phyloP scores from a whole-genome alignment of 2,329 filamentous ascomycete species.

The Trichophyton mentagrophytes region DNA sequence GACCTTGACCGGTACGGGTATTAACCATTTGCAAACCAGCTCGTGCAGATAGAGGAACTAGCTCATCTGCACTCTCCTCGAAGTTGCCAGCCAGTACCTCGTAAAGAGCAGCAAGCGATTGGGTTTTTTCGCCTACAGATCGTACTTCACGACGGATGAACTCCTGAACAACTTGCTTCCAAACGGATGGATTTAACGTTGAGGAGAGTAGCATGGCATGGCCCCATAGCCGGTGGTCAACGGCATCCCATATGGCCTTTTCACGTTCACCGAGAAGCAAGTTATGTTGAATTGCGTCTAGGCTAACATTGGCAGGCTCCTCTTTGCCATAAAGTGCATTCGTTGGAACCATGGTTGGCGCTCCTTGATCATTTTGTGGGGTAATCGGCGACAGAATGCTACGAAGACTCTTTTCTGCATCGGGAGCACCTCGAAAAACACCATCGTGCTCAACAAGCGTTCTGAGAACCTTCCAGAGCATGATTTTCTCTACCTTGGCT shows the following conservation, averaged over 20 bases:
- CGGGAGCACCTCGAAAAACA: constrained; percentile 56
- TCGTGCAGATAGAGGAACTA: constrained; percentile 83
- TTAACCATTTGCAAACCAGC: constrained; percentile 86
- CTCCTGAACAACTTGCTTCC: constrained; percentile 87
- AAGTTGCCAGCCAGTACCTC: constrained; percentile 87
- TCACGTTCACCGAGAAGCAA: constrained; percentile 74
- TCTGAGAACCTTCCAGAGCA: constrained; percentile 78
- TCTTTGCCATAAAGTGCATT: constrained; percentile 2
- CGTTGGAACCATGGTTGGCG: not conserved
- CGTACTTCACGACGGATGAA: constrained; percentile 94
- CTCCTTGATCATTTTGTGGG: constrained; percentile 20
- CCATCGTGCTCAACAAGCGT: constrained; percentile 82
- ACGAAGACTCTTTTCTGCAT: constrained; percentile 62
- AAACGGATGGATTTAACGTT: constrained; percentile 53
- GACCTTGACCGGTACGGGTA: constrained; percentile 45
- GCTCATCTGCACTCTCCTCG: constrained; percentile 88
- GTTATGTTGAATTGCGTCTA: constrained; percentile 14
- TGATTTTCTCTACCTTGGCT: constrained; percentile 57
- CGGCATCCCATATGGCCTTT: constrained; percentile 84
- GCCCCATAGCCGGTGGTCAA: constrained; percentile 88
- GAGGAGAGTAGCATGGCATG: constrained; percentile 88
- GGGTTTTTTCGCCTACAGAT: constrained; percentile 61
- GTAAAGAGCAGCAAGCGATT: constrained; percentile 82
- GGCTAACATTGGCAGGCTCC: constrained; percentile 7
- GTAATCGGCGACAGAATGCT: constrained; percentile 56